Base-by-base conservation (phyloP, 2,329 filamentous ascomycete genomes). In the Knoxdaviesia proteae region DNA sequence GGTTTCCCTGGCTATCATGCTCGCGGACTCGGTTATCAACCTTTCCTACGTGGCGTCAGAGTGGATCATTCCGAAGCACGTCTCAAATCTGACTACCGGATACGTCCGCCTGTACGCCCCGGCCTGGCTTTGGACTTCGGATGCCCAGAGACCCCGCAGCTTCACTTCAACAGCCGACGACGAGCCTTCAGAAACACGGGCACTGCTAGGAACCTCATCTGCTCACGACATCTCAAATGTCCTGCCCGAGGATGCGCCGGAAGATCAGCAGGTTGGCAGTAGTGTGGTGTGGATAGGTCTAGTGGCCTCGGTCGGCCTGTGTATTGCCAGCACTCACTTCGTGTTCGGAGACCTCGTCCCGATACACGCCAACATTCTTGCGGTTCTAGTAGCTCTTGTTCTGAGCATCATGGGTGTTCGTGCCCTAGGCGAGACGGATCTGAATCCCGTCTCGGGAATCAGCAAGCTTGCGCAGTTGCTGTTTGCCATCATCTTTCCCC, bases 381-480 rank as follows among this genome's bases (percentile, higher is more conserved):
- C 92, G 3, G 88, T 94, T 6, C 56, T 92, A 32, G 78, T 96
- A 57, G 84, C 90, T 0, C 72, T 98, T 30, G 51, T 87, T 1
- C 68, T 76, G 11, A 83, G 80, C 44, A 78, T 90, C 43, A 80
- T 80, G 74, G 77, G 76, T 4, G 77, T 80, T 7, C 61, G 77
- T 33, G 76, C 77, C 1, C 59, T 80, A 0, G 76, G 76, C 7
- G 74, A 96, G 63, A 96, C 90, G 5, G 90, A 98, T 53, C 68
- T 98, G 7, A 96, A 96, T 54, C 90, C 90, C 0, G 90, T 96
- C 3, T 93, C 84, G 1, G 90, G 90, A 34, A 98, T 96, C 58
- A 88, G 81, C 55, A 98, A 98, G 62, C 70, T 98, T 3, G 93
- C 90, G 0, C 90, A 98, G 58, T 73, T 98, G 3, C 80, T 96